Percentiles rank a stretch among this genome's conserved stretches.
phyloP scores from a whole-genome alignment of 345 rosid genomes.

The Mercurialis annua region DNA sequence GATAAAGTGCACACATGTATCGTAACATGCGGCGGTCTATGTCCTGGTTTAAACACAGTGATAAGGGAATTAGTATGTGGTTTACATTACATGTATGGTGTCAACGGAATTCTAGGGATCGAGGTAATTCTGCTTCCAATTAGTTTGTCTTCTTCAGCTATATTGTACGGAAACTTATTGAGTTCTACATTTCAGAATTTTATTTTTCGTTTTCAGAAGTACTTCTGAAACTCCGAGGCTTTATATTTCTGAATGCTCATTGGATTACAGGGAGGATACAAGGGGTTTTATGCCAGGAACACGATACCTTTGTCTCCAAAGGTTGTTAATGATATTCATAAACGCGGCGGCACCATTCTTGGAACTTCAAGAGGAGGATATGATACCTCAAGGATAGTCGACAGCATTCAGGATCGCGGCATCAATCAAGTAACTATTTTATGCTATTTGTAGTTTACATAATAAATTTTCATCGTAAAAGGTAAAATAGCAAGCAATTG shows the following conservation, averaged over 20 bases:
- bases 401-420: constrained; percentile 95
- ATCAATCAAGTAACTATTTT: constrained; percentile 98
- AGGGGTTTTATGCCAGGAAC: constrained; percentile 80
- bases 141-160: background rate
- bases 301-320: constrained; percentile 64
- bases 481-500: background rate
- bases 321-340: constrained; percentile 79
- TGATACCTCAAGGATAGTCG: constrained; percentile 79
- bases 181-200: too few species aligned
- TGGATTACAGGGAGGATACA: constrained; percentile 77
- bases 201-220: too few species aligned
- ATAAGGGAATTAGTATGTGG: constrained; percentile 80
- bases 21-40: constrained; percentile 92
- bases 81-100: constrained; percentile 79
- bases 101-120: constrained; percentile 67
- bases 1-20: constrained; percentile 88
- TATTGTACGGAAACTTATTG: too few species aligned
- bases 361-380: constrained; percentile 91
- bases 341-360: constrained; percentile 85
- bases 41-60: constrained; percentile 91
- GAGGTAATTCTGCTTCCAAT: constrained; percentile 41
- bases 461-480: background rate
- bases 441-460: too few species aligned
- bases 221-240: too few species aligned
- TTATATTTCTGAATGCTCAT: background rate